A percentile compares a stretch with the other conserved stretches of the same genome.
phyloP scores from a whole-genome alignment of 2,329 filamentous ascomycete species.

The Penicillium sp. region DNA sequence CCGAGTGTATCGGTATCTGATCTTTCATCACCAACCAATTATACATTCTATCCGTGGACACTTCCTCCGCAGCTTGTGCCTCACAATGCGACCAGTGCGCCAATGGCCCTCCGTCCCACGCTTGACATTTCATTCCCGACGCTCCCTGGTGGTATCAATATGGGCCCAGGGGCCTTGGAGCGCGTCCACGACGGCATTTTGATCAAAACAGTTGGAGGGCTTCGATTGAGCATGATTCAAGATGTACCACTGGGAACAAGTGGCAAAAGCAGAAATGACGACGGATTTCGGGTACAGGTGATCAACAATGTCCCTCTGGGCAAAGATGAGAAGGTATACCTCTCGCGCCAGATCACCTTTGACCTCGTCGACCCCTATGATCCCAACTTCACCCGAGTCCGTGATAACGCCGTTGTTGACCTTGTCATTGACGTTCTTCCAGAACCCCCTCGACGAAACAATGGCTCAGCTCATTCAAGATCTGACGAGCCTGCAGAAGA shows the following conservation, averaged over 20 bases:
- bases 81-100: slow-evolving; percentile 71
- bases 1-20: slow-evolving; percentile 58
- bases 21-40: slow-evolving; percentile 66
- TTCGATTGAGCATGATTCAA: slow-evolving; percentile 54
- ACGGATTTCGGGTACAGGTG: slow-evolving; percentile 64
- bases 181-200: slow-evolving; percentile 61
- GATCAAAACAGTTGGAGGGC: slow-evolving; percentile 60
- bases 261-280: slow-evolving; percentile 19
- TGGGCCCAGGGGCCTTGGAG: slow-evolving; percentile 53
- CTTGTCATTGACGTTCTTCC: slow-evolving; percentile 63
- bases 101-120: slow-evolving; percentile 68
- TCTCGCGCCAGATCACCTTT: slow-evolving; percentile 73
- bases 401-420: slow-evolving; percentile 72
- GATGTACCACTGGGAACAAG: slow-evolving; percentile 38
- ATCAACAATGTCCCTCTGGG: slow-evolving; percentile 80
- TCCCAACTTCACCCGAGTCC: slow-evolving; percentile 77
- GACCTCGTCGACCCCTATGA: slow-evolving; percentile 67
- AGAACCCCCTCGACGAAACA: slow-evolving; percentile 34
- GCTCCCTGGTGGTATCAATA: slow-evolving; percentile 47
- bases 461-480: slow-evolving; percentile 32
- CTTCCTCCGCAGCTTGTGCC: slow-evolving; percentile 75
- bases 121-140: slow-evolving; percentile 69
- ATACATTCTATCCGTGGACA: slow-evolving; percentile 92
- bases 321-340: slow-evolving; percentile 81
- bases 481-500: slow-evolving; percentile 25